Evolutionary conservation across 2,329 filamentous ascomycete genomes (phyloP), one percentile per base, ranked within the genome.

Genomic region (Torrubiella hemipterigena): DNA sequence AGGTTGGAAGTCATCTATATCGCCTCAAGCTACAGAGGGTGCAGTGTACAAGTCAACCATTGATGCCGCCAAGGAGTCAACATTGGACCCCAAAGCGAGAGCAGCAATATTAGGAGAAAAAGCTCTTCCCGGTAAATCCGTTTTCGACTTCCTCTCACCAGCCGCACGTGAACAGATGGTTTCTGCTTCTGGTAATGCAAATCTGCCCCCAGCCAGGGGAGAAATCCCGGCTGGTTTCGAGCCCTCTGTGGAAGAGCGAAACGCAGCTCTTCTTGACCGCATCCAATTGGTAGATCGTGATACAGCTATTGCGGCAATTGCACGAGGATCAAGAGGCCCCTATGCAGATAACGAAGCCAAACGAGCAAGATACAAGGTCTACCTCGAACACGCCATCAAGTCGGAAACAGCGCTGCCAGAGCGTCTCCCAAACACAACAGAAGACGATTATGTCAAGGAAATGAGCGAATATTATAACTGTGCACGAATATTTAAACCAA

Each of bases 121-220:
- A 23, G 39, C 44, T 21, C 62, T 96, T 1, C 87, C 87, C 0
- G 84, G 85, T 1, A 95, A 96, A 58, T 96, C 91, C 0, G 77
- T 98, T 3, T 98, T 96, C 52, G 87, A 96, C 55, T 98, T 82
- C 54, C 69, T 98, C 41, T 82, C 82, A 0, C 67, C 83, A 0
- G 70, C 81, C 20, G 75, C 82, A 4, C 76, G 91, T 38, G 79
- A 89, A 31, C 74, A 78, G 17, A 69, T 98, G 27, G 85, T 70
- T 4, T 67, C 73, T 9, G 77, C 77, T 1, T 85, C 84, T 3
- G 87, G 87, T 2, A 85, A 77, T 35, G 56, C 57, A 3, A 73
- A 89, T 46, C 69, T 98, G 3, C 91, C 91, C 0, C 73, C 75
- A 7, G 91, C 80, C 0, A 61, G 77, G 2, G 77, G 82, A 31